Evolutionary conservation across 164 flowering plant genomes (phyloP), one percentile per base, ranked within the genome.

Genomic region (Annona cherimola): DNA sequence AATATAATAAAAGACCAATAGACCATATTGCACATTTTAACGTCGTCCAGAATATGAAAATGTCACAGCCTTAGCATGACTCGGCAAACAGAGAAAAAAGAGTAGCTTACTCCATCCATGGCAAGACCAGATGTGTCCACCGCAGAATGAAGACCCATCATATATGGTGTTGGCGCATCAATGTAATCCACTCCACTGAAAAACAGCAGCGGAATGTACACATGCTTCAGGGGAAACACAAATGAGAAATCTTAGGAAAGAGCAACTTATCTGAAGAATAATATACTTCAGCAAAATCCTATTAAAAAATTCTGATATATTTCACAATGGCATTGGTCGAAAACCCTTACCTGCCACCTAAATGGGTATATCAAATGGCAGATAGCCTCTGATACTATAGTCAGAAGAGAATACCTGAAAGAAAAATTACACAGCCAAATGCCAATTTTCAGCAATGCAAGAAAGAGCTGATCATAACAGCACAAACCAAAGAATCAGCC

Each of bases 131-230:
- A 84, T 69, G 96, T 95, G 82, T 93, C 98, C 75, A 95, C 99
- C 54, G 88, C 97, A 39, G 99, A 95, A 86, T 95, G 96, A 70
- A 95, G 98, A 76, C 99, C 99, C 99, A 95, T 95, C 98, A 95
- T 91, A 75, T 95, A 95, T 39, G 99, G 99, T 42, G 99, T 93
- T 65, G 99, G 99, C 79, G 99, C 98, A 83, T 93, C 99, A 79
- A 95, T 95, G 71, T 95, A 93, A 82, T 93, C 99, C 61, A 95
- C 99, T 86, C 98, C 99, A 88, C 96, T 93, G 91, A 93, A 95
- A 89, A 95, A 95, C 72, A 95, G 92, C 68, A 95, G 88, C 72
- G 99, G 99, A 88, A 95, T 95, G 92, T 93, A 91, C 81, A 95
- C 99, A 84, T 95, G 99, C 99, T 95, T 90, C 90, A 90, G 89